Conservation (phyloP, 2,329 filamentous ascomycete genomes). For the Kalaharituber pfeilii region DNA sequence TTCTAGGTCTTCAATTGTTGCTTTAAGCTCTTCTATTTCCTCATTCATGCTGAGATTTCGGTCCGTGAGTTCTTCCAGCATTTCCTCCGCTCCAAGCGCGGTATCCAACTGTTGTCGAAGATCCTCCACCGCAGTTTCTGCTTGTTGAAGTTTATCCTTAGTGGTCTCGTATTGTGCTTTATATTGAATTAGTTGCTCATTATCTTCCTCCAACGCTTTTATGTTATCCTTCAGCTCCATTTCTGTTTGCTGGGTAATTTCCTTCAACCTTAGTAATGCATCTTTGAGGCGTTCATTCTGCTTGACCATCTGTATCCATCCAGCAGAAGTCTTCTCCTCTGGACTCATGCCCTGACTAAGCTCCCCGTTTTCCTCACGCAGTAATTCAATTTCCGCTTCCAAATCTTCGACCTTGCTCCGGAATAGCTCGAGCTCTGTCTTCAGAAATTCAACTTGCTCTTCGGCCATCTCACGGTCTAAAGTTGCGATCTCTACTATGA, state of each 20-base stretch:
- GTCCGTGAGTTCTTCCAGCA: slow-evolving; percentile 81
- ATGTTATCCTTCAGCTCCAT: slow-evolving; percentile 60
- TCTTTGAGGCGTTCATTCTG: slow-evolving; percentile 77
- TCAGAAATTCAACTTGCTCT: slow-evolving; percentile 68
- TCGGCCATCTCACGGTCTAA: slow-evolving; percentile 94
- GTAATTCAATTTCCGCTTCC: slow-evolving; percentile 70
- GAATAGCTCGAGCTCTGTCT: slow-evolving; percentile 60
- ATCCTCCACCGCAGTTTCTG: slow-evolving; percentile 63
- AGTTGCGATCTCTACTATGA: slow-evolving; percentile 66
- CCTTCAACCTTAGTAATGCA: slow-evolving; percentile 65
- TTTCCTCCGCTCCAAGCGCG: slow-evolving; percentile 72
- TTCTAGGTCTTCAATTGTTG: slow-evolving; percentile 71
- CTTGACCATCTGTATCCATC: slow-evolving; percentile 81
- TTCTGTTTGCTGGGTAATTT: slow-evolving; percentile 74
- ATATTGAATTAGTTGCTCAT: slow-evolving; percentile 47
- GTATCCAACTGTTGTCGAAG: slow-evolving; percentile 81
- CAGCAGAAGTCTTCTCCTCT: slow-evolving; percentile 70
- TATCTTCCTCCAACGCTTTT: slow-evolving; percentile 52
- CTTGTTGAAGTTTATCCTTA: slow-evolving; percentile 54
- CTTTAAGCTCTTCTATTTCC: slow-evolving; percentile 64
- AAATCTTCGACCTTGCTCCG: slow-evolving; percentile 66
- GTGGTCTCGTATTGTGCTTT: slow-evolving; percentile 53
- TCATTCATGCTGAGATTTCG: slow-evolving; percentile 72
- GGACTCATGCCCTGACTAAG: slow-evolving; percentile 68
- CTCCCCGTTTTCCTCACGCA: slow-evolving; percentile 74